These are phyloP conservation scores for Aspergillus biplanus DNA, from an alignment of 495 filamentous ascomycete species.

Conservation along the genomic window DNA sequence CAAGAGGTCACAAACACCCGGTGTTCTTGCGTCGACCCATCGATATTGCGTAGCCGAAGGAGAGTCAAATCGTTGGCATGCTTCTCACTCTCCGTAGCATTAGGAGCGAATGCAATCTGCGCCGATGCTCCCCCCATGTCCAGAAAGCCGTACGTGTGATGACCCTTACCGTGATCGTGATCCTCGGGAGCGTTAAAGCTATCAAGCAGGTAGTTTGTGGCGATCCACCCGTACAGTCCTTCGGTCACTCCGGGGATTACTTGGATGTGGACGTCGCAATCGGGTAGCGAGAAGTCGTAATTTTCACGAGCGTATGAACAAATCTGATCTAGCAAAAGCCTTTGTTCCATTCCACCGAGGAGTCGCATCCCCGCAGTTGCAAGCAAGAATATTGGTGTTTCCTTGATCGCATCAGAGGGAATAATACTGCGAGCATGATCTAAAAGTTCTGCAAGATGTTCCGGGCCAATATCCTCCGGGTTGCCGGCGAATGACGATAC, in stretches of 20 bases:
- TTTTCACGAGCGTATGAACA: constrained; percentile 81
- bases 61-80: constrained; percentile 90
- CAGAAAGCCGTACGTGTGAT: constrained; percentile 96
- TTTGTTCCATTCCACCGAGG: constrained; percentile 72
- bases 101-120: constrained; percentile 97
- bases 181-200: constrained; percentile 81
- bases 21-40: constrained; percentile 77
- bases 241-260: constrained; percentile 98
- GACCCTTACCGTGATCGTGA: constrained; percentile 80
- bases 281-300: constrained; percentile 83
- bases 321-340: constrained; percentile 71
- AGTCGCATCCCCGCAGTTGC: constrained; percentile 97
- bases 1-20: constrained; percentile 93
- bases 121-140: constrained; percentile 98
- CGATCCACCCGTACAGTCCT: constrained; percentile 97
- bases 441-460: constrained; percentile 78
- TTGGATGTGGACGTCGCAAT: constrained; percentile 89
- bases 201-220: constrained; percentile 95
- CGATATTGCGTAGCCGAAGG: constrained; percentile 78
- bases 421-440: constrained; percentile 83
- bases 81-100: constrained; percentile 84
- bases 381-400: constrained; percentile 92
- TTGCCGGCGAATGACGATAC: constrained; percentile 86
- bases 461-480: constrained; percentile 74
- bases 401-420: constrained; percentile 73